These are phyloP conservation scores for Furcasterigmium furcatum DNA, from an alignment of 2,329 filamentous ascomycete genomes.

Conservation along the genomic window DNA sequence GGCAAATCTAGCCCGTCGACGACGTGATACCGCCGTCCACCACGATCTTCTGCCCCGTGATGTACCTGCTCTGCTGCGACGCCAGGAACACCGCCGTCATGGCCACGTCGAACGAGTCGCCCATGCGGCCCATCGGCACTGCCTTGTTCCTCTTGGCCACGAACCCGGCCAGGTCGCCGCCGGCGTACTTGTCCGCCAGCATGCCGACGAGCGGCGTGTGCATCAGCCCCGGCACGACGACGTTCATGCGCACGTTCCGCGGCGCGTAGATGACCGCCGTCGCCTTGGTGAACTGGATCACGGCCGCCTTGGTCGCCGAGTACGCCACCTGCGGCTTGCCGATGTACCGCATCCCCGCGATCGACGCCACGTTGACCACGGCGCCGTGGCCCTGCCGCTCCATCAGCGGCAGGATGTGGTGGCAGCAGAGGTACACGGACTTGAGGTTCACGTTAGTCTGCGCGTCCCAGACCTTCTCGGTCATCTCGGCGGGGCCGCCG, in stretches of 20 bases:
- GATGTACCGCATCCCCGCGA: slow-evolving; percentile 49
- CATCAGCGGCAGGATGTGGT: slow-evolving; percentile 52
- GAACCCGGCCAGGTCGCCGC: slow-evolving; percentile 42
- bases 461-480: slow-evolving; percentile 45
- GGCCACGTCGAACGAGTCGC: slow-evolving; percentile 57
- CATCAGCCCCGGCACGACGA: slow-evolving; percentile 54
- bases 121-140: slow-evolving; percentile 57
- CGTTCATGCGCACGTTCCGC: slow-evolving; percentile 46
- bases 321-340: slow-evolving; percentile 50
- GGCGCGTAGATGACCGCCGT: slow-evolving; percentile 47
- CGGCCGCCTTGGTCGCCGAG: slow-evolving; percentile 45
- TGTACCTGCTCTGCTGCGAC: slow-evolving; percentile 55
- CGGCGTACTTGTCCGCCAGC: slow-evolving; percentile 39
- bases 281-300: slow-evolving; percentile 46
- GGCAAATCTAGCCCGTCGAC: slow-evolving; percentile 25
- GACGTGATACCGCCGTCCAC: slow-evolving; percentile 42
- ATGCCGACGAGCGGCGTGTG: slow-evolving; percentile 47
- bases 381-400: slow-evolving; percentile 35
- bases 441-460: slow-evolving; percentile 55
- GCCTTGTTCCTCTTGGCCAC: slow-evolving; percentile 48
- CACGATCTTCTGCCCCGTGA: slow-evolving; percentile 54
- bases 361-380: slow-evolving; percentile 45
- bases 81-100: slow-evolving; percentile 54
- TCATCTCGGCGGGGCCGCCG: slow-evolving; percentile 44
- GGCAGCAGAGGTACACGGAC: slow-evolving; percentile 49